phyloP scores from a whole-genome alignment of 768 basidiomycete species.

The Mrakia frigida region DNA sequence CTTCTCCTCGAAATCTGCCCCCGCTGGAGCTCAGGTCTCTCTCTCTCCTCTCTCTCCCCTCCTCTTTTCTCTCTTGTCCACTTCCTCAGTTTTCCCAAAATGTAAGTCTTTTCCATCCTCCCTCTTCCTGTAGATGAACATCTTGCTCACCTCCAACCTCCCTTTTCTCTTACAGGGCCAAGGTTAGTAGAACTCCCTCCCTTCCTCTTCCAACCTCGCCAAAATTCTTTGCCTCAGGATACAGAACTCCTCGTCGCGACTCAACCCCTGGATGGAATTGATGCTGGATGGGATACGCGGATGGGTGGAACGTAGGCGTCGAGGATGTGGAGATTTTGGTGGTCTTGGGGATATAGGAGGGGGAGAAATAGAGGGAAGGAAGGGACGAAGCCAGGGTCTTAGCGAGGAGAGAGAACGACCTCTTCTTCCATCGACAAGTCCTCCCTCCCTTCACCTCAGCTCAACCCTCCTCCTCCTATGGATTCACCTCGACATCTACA shows the following conservation, averaged over 20 bases:
- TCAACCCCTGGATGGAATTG: not conserved
- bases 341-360: not conserved
- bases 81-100: conserved; percentile 3
- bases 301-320: not conserved
- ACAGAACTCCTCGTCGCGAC: too few species aligned
- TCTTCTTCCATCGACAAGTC: too few species aligned
- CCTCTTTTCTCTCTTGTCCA: too few species aligned
- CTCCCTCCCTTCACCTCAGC: not conserved
- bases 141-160: not conserved
- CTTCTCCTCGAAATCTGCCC: not conserved
- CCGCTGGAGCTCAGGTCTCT: not conserved
- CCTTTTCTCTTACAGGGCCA: not conserved
- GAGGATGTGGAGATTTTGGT: not conserved
- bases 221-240: not conserved
- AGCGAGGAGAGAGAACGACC: not conserved
- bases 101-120: not conserved
- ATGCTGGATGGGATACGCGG: not conserved
- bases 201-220: not conserved
- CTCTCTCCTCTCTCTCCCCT: not conserved
- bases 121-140: not conserved
- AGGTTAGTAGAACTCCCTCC: not conserved
- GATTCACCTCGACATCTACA: not conserved
- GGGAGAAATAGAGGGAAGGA: not conserved
- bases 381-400: not conserved
- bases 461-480: not conserved